These are phyloP conservation scores for Lepidium aucheri DNA, from an alignment of 345 rosid species.

Conservation along the genomic window DNA sequence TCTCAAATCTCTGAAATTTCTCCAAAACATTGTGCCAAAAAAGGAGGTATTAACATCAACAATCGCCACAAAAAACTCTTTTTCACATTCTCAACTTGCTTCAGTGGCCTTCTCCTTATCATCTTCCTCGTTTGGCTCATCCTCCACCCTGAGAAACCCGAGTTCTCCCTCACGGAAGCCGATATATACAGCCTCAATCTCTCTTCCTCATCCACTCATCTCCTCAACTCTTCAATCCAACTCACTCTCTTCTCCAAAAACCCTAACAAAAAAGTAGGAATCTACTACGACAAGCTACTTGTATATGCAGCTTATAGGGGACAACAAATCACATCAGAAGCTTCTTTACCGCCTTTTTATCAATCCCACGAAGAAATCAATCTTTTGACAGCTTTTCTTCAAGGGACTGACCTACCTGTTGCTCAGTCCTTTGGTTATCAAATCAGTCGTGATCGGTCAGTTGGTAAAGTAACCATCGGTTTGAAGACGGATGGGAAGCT, in stretches of 20 bases:
- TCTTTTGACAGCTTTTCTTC: conserved; percentile 55
- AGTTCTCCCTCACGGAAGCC: conserved; percentile 55
- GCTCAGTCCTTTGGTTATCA: conserved; percentile 56
- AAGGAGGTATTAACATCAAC: conserved; percentile 33
- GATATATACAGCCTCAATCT: conserved; percentile 58
- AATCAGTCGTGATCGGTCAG: conserved; percentile 47
- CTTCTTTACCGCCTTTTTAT: conserved; percentile 64
- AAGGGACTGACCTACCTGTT: conserved; percentile 53
- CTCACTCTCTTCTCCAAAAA: conserved; percentile 55
- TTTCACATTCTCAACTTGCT: conserved; percentile 39
- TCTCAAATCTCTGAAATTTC: conserved; percentile 47
- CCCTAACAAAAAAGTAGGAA: conserved; percentile 63
- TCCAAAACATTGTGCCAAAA: conserved; percentile 69
- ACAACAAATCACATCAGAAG: conserved; percentile 61
- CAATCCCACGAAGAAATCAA: conserved; percentile 63
- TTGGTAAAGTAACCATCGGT: conserved; percentile 45
- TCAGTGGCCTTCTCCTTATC: conserved; percentile 42
- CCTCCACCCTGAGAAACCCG: conserved; percentile 73
- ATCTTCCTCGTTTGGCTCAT: conserved; percentile 58
- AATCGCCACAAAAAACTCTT: conserved; percentile 52
- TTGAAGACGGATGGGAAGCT: conserved; percentile 60
- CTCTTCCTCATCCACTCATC: conserved; percentile 43
- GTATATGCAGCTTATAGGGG: conserved; percentile 62
- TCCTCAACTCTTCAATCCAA: conserved; percentile 77
- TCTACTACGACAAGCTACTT: conserved; percentile 69